A percentile compares a stretch with the other conserved stretches of the same genome.
These are phyloP conservation scores for Aspergillus spinulosporus DNA, from an alignment of 2,329 filamentous ascomycete species.

Conservation along the genomic window DNA sequence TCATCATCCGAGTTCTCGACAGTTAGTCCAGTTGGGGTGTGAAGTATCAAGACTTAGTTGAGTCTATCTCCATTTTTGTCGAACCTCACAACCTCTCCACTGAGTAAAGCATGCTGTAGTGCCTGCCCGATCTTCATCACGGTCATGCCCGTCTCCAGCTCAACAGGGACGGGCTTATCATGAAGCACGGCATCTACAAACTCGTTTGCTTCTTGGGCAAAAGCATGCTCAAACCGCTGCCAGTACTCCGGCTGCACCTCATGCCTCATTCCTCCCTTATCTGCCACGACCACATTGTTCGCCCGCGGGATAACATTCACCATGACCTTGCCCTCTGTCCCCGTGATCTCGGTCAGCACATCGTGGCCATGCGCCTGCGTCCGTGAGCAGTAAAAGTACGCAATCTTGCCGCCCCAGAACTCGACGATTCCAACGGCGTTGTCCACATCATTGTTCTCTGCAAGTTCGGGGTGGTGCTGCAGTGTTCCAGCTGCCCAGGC, in stretches of 20 bases:
- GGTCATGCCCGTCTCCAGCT: conserved; percentile 58
- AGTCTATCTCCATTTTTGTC: conserved; percentile 52
- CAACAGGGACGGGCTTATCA: conserved; percentile 55
- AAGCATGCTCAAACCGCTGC: conserved; percentile 64
- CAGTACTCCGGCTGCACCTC: conserved; percentile 65
- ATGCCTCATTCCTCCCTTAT: conserved; percentile 55
- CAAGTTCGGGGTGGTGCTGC: conserved; percentile 59
- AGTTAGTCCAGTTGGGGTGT: too few species aligned
- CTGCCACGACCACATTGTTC: conserved; percentile 57
- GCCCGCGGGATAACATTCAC: conserved; percentile 61
- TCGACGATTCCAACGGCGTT: conserved; percentile 67
- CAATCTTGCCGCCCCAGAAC: conserved; percentile 63
- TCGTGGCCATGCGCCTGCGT: conserved; percentile 70
- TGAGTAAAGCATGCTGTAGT: conserved; percentile 58
- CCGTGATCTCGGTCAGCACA: conserved; percentile 67
- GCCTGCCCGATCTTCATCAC: conserved; percentile 60
- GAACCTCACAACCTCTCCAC: conserved; percentile 59
- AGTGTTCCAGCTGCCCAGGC: conserved; percentile 59
- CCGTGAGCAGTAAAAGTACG: conserved; percentile 62
- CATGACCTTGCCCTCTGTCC: conserved; percentile 63
- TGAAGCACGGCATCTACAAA: conserved; percentile 63
- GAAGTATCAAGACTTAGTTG: not conserved
- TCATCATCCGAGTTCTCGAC: too few species aligned
- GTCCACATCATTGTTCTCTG: conserved; percentile 60
- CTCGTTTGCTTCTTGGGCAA: conserved; percentile 64